Conservation (phyloP, 768 basidiomycete species). For the Leccinellum rugosiceps region DNA sequence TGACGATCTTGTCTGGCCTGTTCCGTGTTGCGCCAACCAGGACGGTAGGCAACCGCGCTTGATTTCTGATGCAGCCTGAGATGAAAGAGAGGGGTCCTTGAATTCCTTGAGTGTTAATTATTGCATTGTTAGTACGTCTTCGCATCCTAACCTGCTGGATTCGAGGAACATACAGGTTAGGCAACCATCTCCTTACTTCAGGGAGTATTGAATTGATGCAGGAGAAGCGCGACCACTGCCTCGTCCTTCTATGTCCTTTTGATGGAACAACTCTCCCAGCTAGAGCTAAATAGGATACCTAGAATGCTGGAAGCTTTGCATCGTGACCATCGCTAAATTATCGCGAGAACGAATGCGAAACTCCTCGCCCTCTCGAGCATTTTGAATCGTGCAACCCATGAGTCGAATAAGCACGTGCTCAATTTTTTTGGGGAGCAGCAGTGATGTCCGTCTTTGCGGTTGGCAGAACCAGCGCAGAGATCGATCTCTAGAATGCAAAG, state of each 20-base stretch:
- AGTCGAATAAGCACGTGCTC: not conserved
- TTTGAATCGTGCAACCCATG: not conserved
- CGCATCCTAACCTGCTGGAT: not conserved
- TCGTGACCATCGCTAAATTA: not conserved
- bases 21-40: not conserved
- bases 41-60: not conserved
- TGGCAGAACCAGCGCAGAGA: not conserved
- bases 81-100: not conserved
- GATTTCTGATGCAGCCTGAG: not conserved
- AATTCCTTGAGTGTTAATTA: not conserved
- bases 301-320: not conserved
- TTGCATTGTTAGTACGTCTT: not conserved
- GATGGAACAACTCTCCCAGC: not conserved
- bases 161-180: not conserved
- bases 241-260: too few species aligned
- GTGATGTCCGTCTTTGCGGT: not conserved
- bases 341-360: not conserved
- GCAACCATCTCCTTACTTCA: not conserved
- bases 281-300: not conserved
- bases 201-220: not conserved
- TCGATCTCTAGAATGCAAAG: not conserved
- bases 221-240: not conserved
- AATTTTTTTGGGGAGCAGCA: not conserved
- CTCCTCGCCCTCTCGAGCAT: not conserved
- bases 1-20: not conserved